Percentiles rank a stretch among this genome's conserved stretches.
phyloP scores from a whole-genome alignment of 441 rosid species.

The Populus hybrid region DNA sequence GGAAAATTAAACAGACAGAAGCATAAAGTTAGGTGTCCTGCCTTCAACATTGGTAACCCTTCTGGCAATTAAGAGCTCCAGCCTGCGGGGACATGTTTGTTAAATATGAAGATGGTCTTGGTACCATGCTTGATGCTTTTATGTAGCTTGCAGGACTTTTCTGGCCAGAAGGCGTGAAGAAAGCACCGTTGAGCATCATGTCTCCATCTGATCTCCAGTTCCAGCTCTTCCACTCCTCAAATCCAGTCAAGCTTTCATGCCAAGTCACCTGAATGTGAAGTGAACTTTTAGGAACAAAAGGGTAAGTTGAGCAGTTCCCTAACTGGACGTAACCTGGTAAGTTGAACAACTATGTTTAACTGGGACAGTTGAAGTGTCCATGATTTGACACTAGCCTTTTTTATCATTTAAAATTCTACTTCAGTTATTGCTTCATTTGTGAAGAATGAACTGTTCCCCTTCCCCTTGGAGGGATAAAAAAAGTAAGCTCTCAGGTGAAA shows the following conservation, averaged over 20 bases:
- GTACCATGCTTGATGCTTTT: constrained; percentile 76
- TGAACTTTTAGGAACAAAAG: constrained; percentile 3
- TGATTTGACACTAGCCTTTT: background rate
- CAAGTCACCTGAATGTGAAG: constrained; percentile 58
- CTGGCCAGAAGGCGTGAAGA: constrained; percentile 72
- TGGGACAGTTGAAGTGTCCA: background rate
- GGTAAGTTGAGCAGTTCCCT: background rate
- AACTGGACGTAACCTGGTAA: no score
- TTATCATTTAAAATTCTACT: background rate
- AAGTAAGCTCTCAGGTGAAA: background rate
- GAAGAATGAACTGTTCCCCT: background rate
- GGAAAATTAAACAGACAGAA: background rate
- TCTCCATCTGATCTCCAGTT: constrained; percentile 51
- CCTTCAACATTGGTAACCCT: constrained; percentile 38
- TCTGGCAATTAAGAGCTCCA: constrained; percentile 60
- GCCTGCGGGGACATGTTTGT: constrained; percentile 54
- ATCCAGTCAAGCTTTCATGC: constrained; percentile 46
- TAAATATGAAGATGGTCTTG: constrained; percentile 62
- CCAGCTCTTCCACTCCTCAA: constrained; percentile 39
- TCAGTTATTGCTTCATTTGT: background rate
- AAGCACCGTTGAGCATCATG: constrained; percentile 71
- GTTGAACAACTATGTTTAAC: background rate
- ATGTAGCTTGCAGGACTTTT: constrained; percentile 64
- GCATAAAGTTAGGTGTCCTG: constrained; percentile 4
- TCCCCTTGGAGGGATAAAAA: background rate